Evolutionary conservation across 768 basidiomycete species (phyloP), one percentile per base, ranked within the genome.

Genomic region (Phanerochaete sordida): DNA sequence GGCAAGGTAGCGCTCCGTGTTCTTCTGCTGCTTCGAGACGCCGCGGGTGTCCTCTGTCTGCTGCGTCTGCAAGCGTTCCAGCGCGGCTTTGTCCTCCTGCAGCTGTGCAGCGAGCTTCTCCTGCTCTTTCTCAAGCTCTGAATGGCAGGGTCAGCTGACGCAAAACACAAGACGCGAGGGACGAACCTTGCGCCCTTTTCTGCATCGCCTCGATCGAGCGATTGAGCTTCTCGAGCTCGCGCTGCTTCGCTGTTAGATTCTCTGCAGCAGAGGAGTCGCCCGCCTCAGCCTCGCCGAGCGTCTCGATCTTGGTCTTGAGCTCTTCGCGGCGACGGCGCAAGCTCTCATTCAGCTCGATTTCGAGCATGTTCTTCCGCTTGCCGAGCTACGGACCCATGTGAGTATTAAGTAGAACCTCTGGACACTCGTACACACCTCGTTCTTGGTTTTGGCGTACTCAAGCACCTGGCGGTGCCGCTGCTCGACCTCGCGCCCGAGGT

Each of bases 321-420:
- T 95, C 96, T 52, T 93, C 89, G 46, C 85, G 81, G 26, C 89
- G 82, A 8, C 95, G 84, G 23, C 86, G 81, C 15, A 98, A 79
- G 65, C 87, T 87, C 72, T 99, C 97, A 63, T 90, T 93, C 49
- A 98, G 79, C 71, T 98, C 96, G 56, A 97, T 95, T 70, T 97
- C 94, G 28, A 97, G 74, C 3, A 87, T 74, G 68, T 89, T 91
- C 75, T 92, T 94, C 63, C 79, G 80, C 13, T 85, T 82, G 43
- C 91, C 58, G 44, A 66, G 49, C 61, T 66, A 37, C 28, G 39
- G 1, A 1, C 30, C n/a, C 13, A 19, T 19, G 31, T 51, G 19
- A 51, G 50, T 4, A 6, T 19, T 8, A 21, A 53, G 1, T 53
- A 12, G 16, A 47, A 21, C 27, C 30, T 21, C 9, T 21, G 9